These are phyloP conservation scores for Eucalyptus curtisii DNA, from an alignment of 345 rosid genomes.

Conservation along the genomic window DNA sequence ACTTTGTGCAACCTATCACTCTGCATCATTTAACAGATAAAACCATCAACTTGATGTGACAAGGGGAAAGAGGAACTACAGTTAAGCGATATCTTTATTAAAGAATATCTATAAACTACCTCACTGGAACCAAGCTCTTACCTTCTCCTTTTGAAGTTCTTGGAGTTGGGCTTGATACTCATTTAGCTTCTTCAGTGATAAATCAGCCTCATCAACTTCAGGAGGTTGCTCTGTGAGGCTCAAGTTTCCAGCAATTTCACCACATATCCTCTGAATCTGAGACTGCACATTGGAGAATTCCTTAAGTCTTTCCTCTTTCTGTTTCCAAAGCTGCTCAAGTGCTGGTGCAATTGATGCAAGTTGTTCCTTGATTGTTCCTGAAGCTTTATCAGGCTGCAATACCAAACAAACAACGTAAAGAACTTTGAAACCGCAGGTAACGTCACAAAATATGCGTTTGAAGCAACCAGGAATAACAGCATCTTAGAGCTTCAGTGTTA, in stretches of 20 bases:
- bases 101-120: not conserved
- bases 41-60: not conserved
- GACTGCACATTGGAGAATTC: conserved; percentile 73
- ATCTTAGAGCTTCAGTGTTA: not conserved
- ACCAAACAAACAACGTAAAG: not conserved
- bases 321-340: conserved; percentile 85
- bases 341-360: conserved; percentile 89
- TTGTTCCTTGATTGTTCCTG: conserved; percentile 93
- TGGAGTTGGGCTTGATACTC: conserved; percentile 69
- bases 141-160: conserved; percentile 96
- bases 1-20: conserved; percentile 86
- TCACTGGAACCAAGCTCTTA: not conserved
- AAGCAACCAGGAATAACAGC: not conserved
- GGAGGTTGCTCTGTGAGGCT: conserved; percentile 31
- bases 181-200: conserved; percentile 70
- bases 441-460: not conserved
- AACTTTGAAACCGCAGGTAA: not conserved
- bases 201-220: conserved; percentile 72
- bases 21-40: conserved; percentile 25
- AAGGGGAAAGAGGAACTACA: not conserved
- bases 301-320: conserved; percentile 78
- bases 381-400: conserved; percentile 61
- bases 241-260: conserved; percentile 67
- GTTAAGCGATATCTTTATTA: not conserved
- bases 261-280: conserved; percentile 84